Conservation (phyloP, 495 filamentous ascomycete genomes). For the Neurospora sp. region DNA sequence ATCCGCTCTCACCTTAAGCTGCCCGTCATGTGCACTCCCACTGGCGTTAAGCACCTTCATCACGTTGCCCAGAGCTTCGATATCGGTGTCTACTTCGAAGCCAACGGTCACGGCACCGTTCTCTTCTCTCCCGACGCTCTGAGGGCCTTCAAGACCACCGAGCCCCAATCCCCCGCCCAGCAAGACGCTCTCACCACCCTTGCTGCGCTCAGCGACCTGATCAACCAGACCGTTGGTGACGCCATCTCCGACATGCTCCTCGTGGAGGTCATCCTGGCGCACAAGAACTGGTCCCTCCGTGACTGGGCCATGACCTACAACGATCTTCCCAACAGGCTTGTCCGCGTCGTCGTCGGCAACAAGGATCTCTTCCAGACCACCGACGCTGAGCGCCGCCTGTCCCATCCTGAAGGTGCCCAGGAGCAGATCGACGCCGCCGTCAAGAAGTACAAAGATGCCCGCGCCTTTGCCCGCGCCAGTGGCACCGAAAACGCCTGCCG, state of each 20-base stretch:
- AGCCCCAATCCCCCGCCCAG: conserved; percentile 87
- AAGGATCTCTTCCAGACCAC: conserved; percentile 80
- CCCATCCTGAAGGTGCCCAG: conserved; percentile 69
- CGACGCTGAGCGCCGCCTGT: conserved; percentile 82
- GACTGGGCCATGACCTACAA: conserved; percentile 92
- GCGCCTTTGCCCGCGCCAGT: conserved; percentile 82
- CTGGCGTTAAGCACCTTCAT: conserved; percentile 94
- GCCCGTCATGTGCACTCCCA: conserved; percentile 84
- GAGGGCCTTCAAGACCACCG: conserved; percentile 60
- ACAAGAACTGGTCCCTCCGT: conserved; percentile 81
- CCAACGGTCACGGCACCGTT: conserved; percentile 94
- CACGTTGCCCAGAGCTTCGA: conserved; percentile 87
- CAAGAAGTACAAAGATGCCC: conserved; percentile 80
- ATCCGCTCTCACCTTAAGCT: conserved; percentile 80
- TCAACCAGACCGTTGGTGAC: conserved; percentile 97
- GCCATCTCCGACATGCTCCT: conserved; percentile 93
- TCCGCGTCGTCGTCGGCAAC: conserved; percentile 80
- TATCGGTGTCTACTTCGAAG: conserved; percentile 96
- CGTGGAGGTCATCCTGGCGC: conserved; percentile 88
- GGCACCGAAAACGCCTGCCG: conserved; percentile 94
- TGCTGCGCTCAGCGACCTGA: conserved; percentile 69
- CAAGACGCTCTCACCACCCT: conserved; percentile 74
- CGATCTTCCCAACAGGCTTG: conserved; percentile 93
- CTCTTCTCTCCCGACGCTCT: conserved; percentile 80
- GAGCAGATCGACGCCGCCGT: conserved; percentile 75